Evolutionary conservation across 306 rosid genomes (phyloP).

Genomic region (Lotus japonicus): DNA sequence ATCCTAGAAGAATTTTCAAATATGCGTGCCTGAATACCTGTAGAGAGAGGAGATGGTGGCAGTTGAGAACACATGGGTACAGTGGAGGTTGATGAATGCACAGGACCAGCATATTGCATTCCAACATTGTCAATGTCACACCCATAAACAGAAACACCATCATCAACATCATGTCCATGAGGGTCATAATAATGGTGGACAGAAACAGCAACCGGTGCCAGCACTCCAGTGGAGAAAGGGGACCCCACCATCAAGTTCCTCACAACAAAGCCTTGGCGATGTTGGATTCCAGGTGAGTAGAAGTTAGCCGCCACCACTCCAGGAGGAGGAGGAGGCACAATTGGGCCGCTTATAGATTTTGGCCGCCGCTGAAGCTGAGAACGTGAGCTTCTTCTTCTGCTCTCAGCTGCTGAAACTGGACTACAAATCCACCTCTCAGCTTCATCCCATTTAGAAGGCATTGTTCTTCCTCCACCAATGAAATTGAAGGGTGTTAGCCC

Average conservation of each 20-base stretch:
- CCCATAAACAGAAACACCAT: constrained; percentile 28
- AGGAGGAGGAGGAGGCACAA: constrained; percentile 51
- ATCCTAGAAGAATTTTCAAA: too few relatives aligned
- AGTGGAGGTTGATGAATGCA: not conserved
- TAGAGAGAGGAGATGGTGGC: constrained; percentile 38
- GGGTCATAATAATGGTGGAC: constrained; percentile 29
- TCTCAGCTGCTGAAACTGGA: constrained; percentile 44
- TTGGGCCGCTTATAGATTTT: constrained; percentile 89
- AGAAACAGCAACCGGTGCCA: constrained; percentile 56
- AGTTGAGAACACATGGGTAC: constrained; percentile 42
- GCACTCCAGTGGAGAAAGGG: constrained; percentile 65
- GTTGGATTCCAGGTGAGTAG: constrained; percentile 44
- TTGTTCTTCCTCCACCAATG: constrained; percentile 44
- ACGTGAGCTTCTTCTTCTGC: too few relatives aligned
- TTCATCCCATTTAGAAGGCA: constrained; percentile 95
- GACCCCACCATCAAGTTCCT: constrained; percentile 44
- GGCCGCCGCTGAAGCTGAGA: constrained; percentile 24
- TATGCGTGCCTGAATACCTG: constrained; percentile 43
- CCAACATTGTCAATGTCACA: constrained; percentile 25
- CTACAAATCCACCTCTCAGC: constrained; percentile 98
- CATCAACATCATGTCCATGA: constrained; percentile 15
- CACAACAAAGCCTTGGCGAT: constrained; percentile 29
- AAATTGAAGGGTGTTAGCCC: constrained; percentile 45
- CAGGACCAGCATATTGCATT: constrained; percentile 13
- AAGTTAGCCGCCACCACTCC: constrained; percentile 28